These are phyloP conservation scores for Immersiella caudata DNA, from an alignment of 495 filamentous ascomycete species.

Conservation along the genomic window DNA sequence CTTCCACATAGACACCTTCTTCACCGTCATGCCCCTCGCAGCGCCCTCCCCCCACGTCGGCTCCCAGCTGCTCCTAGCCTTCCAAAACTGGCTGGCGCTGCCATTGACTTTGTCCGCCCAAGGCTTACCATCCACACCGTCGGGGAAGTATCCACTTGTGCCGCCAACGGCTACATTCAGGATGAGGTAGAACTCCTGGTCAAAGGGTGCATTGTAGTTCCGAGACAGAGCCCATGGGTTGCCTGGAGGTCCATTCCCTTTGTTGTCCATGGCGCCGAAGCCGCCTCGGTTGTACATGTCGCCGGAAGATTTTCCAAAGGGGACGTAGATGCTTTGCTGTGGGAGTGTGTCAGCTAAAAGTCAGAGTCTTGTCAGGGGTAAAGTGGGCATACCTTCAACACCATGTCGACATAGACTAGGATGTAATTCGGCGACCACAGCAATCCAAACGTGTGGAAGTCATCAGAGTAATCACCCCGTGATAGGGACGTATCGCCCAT, in stretches of 20 bases:
- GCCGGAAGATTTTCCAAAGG: conserved; percentile 47
- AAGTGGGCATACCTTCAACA: conserved; percentile 20
- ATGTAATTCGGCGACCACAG: conserved; percentile 73
- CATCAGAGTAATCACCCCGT: conserved; percentile 26
- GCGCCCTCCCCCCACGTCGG: conserved; percentile 61
- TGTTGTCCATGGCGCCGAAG: conserved; percentile 55
- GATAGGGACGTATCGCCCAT: neutral
- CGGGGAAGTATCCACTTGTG: conserved; percentile 66
- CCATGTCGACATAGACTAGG: conserved; percentile 66
- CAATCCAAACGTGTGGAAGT: conserved; percentile 61
- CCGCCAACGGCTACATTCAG: conserved; percentile 67
- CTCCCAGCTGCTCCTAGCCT: conserved; percentile 58
- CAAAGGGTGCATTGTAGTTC: conserved; percentile 60
- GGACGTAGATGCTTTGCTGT: conserved; percentile 62
- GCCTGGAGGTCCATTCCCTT: conserved; percentile 59
- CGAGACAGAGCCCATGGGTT: conserved; percentile 36
- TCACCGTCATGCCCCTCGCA: conserved; percentile 57
- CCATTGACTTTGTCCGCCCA: conserved; percentile 61
- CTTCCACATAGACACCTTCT: conserved; percentile 56
- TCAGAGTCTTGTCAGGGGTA: too few relatives aligned
- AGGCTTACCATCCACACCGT: conserved; percentile 60
- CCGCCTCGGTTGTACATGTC: conserved; percentile 60
- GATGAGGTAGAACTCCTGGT: conserved; percentile 68
- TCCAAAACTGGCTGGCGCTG: conserved; percentile 61
- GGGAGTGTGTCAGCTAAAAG: neutral